phyloP scores from a whole-genome alignment of 208 protist species.

The Leishmania braziliensis region DNA sequence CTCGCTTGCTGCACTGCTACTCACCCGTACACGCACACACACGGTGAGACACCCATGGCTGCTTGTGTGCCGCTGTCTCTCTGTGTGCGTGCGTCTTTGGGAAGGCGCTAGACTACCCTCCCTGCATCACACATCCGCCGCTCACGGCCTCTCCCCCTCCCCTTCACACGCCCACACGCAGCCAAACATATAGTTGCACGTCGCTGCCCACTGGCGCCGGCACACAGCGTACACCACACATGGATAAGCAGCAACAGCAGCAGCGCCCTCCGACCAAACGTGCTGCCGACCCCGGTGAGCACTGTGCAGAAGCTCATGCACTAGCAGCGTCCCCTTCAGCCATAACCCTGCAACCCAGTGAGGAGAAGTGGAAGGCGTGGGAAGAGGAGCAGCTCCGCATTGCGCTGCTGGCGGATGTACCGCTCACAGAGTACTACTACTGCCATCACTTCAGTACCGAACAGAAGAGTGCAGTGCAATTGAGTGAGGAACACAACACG shows the following conservation, averaged over 20 bases:
- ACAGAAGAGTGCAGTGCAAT: neutral
- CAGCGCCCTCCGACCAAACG: neutral
- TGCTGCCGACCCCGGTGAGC: neutral
- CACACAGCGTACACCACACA: neutral
- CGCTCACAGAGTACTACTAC: conserved; percentile 30
- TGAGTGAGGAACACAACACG: neutral
- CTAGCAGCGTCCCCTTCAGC: neutral
- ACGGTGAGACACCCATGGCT: neutral
- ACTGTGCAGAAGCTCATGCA: neutral
- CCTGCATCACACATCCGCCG: neutral
- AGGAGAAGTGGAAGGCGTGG: conserved; percentile 39
- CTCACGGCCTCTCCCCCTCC: neutral
- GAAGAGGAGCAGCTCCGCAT: conserved; percentile 32
- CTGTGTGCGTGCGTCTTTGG: neutral
- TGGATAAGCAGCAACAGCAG: neutral
- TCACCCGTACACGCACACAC: neutral
- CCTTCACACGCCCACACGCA: neutral
- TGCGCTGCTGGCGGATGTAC: conserved; percentile 34
- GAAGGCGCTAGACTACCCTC: neutral
- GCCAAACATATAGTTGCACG: neutral
- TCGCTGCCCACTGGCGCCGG: neutral
- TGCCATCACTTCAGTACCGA: neutral
- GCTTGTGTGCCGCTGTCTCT: neutral
- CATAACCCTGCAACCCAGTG: neutral
- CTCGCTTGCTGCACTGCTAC: neutral